Evolutionary conservation across 805 yeast genomes (phyloP).

Genomic region (Monosporozyma solicola): DNA sequence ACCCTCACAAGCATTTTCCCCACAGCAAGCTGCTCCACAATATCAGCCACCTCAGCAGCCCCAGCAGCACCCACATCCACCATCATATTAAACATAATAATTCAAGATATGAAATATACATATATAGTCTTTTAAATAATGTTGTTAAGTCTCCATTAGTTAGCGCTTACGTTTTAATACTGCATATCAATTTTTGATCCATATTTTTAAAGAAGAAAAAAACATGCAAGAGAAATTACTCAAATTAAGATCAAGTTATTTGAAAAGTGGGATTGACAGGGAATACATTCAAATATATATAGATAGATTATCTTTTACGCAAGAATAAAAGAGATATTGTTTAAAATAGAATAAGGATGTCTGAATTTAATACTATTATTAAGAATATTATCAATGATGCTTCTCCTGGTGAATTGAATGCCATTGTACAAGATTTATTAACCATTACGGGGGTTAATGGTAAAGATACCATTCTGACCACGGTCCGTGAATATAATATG

Average conservation of each 20-base stretch:
- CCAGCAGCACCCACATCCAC: neutral
- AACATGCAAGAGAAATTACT: neutral
- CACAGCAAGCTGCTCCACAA: neutral
- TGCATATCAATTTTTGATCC: neutral
- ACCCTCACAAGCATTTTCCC: neutral
- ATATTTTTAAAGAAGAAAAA: neutral
- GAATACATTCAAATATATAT: neutral
- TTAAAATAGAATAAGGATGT: neutral
- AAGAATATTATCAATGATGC: slow-evolving; percentile 22
- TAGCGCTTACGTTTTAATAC: neutral
- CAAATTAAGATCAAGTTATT: neutral
- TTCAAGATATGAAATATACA: neutral
- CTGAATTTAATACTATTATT: slow-evolving; percentile 20
- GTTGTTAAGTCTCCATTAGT: too few relatives aligned
- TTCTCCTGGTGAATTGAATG: slow-evolving; percentile 30
- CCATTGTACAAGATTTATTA: slow-evolving; percentile 35
- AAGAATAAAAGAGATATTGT: neutral
- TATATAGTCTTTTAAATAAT: neutral
- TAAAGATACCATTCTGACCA: slow-evolving; percentile 28
- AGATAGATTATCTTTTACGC: neutral
- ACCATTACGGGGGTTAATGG: slow-evolving; percentile 35
- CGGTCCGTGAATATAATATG: slow-evolving; percentile 35
- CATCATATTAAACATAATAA: neutral
- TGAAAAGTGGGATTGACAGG: neutral
- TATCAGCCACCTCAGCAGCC: neutral